Percentiles rank a stretch among this genome's conserved stretches.
phyloP scores from a whole-genome alignment of 2,329 filamentous ascomycete genomes.

The Penicillium aurantiogriseum region DNA sequence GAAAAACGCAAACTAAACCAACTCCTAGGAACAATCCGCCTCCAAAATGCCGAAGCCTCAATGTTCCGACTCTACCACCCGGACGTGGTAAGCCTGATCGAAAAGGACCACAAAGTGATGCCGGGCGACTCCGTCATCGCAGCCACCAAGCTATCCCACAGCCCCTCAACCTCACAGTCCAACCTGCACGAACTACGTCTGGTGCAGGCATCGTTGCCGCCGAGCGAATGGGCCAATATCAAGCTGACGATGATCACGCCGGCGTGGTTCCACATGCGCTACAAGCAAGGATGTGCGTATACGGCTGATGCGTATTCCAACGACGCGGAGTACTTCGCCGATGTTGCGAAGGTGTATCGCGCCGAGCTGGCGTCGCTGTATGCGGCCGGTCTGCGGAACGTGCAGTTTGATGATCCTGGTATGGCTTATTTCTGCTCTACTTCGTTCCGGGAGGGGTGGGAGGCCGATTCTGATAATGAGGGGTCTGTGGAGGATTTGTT shows the following conservation, averaged over 20 bases:
- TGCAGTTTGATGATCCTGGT: slow-evolving; percentile 66
- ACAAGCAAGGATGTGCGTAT: too few species aligned
- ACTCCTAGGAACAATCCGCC: slow-evolving; percentile 44
- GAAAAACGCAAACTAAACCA: slow-evolving; percentile 46
- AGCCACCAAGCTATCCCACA: slow-evolving; percentile 25
- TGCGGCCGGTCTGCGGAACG: slow-evolving; percentile 61
- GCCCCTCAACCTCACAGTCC: slow-evolving; percentile 12
- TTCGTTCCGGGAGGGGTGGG: slow-evolving; percentile 69
- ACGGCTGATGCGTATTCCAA: too few species aligned
- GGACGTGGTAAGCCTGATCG: slow-evolving; percentile 28
- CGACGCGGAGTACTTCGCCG: slow-evolving; percentile 59
- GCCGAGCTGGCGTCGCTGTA: slow-evolving; percentile 61
- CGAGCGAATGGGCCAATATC: slow-evolving; percentile 62
- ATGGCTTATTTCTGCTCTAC: slow-evolving; percentile 72
- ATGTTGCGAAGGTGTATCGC: slow-evolving; percentile 64
- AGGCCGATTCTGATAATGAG: slow-evolving; percentile 64
- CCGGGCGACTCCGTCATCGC: slow-evolving; percentile 30
- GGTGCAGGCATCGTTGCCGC: slow-evolving; percentile 44
- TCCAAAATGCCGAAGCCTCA: slow-evolving; percentile 27
- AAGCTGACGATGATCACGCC: slow-evolving; percentile 68
- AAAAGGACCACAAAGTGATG: slow-evolving; percentile 29
- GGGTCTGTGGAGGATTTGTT: slow-evolving; percentile 68
- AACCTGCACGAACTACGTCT: slow-evolving; percentile 27
- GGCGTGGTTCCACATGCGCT: slow-evolving; percentile 64
- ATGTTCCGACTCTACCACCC: slow-evolving; percentile 31